phyloP scores from a whole-genome alignment of 2,329 filamentous ascomycete genomes.

The Phialophora tarda region DNA sequence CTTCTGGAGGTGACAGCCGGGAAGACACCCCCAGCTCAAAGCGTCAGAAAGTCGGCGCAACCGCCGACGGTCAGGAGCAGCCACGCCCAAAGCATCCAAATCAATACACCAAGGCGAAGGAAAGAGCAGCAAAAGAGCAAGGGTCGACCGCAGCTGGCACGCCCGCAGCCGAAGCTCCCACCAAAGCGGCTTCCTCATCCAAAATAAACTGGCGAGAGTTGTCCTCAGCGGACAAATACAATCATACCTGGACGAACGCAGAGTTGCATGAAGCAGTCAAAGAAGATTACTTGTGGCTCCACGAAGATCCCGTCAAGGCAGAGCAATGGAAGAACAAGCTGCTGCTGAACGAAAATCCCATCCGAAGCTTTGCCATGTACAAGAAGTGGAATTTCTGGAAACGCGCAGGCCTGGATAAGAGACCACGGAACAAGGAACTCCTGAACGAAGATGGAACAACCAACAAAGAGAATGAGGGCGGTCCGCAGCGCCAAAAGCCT shows the following conservation, averaged over 20 bases:
- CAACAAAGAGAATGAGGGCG: constrained; percentile 11
- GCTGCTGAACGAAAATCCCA: constrained; percentile 37
- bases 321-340: constrained; percentile 37
- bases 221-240: constrained; percentile 23
- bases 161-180: constrained; percentile 9
- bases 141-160: constrained; percentile 10
- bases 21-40: constrained; percentile 35
- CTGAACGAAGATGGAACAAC: constrained; percentile 5
- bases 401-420: constrained; percentile 35
- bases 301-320: constrained; percentile 34
- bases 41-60: constrained; percentile 29
- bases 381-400: constrained; percentile 40
- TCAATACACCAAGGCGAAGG: constrained; percentile 36
- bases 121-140: constrained; percentile 28
- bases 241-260: constrained; percentile 38
- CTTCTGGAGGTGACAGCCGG: constrained; percentile 26
- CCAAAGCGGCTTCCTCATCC: constrained; percentile 15
- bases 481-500: constrained; percentile 11
- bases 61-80: constrained; percentile 24
- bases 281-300: constrained; percentile 36
- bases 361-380: constrained; percentile 39
- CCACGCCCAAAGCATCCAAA: constrained; percentile 37
- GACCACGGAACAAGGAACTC: constrained; percentile 38
- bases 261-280: constrained; percentile 35
- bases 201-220: constrained; percentile 27